A percentile compares a stretch with the other conserved stretches of the same genome.
These are phyloP conservation scores for Cladophialophora exuberans DNA, from an alignment of 2,329 filamentous ascomycete species.

Conservation along the genomic window DNA sequence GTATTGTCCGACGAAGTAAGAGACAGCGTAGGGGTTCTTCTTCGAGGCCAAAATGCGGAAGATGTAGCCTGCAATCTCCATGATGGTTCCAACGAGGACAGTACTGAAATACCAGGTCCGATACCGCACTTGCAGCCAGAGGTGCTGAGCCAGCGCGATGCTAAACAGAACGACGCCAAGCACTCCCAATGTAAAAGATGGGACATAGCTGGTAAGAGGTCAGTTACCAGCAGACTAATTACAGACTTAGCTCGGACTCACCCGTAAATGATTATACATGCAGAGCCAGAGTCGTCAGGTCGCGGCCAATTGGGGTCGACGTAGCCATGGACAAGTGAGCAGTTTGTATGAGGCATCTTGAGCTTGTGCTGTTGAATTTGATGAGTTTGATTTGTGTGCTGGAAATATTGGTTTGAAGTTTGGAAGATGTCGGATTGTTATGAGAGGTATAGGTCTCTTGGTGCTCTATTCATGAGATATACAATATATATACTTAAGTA, in stretches of 20 bases:
- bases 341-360: no score
- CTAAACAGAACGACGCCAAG: slow-evolving; percentile 48
- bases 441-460: no score
- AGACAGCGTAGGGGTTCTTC: slow-evolving; percentile 56
- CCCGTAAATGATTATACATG: slow-evolving; percentile 31
- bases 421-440: no score
- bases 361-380: no score
- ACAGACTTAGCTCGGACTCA: slow-evolving; percentile 10
- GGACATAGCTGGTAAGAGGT: slow-evolving; percentile 41
- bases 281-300: slow-evolving; percentile 17
- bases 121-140: slow-evolving; percentile 26
- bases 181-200: slow-evolving; percentile 51
- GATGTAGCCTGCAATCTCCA: slow-evolving; percentile 57
- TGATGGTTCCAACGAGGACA: slow-evolving; percentile 49
- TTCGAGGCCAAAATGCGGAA: slow-evolving; percentile 54
- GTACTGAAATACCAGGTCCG: slow-evolving; percentile 35
- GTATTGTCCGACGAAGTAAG: slow-evolving; percentile 63
- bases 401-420: no score
- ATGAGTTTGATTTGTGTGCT: no score
- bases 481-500: no score
- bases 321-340: no score
- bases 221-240: background rate
- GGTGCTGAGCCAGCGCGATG: slow-evolving; percentile 23
- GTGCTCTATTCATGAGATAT: no score
- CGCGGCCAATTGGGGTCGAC: slow-evolving; percentile 27